A percentile compares a stretch with the other conserved stretches of the same genome.
phyloP scores from a whole-genome alignment of 2,329 filamentous ascomycete genomes.

The Diplodia mutila region DNA sequence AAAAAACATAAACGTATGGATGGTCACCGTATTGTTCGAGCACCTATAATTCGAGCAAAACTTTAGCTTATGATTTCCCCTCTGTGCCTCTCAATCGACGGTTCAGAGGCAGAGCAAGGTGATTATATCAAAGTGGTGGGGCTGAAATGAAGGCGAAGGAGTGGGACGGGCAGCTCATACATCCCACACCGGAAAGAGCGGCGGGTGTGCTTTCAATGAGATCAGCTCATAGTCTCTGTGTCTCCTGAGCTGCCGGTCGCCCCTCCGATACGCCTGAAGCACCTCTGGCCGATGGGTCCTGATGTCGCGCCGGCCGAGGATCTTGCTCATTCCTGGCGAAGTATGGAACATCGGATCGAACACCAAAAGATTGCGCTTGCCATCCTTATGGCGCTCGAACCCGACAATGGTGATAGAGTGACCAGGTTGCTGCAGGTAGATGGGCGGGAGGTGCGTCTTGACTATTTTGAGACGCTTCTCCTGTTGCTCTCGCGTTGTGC shows the following conservation, averaged over 20 bases:
- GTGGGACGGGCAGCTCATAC: conserved; percentile 36
- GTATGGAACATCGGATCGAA: conserved; percentile 87
- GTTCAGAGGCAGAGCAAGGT: neutral
- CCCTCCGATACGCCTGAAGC: conserved; percentile 67
- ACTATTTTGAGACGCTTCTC: conserved; percentile 62
- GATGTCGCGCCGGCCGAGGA: conserved; percentile 55
- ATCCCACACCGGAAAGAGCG: conserved; percentile 46
- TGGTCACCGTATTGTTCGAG: conserved; percentile 43
- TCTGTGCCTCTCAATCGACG: neutral
- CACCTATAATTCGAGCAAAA: conserved; percentile 32
- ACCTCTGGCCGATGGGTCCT: conserved; percentile 62
- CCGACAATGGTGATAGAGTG: conserved; percentile 92
- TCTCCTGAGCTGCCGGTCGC: conserved; percentile 66
- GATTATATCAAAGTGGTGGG: neutral
- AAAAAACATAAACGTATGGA: conserved; percentile 45
- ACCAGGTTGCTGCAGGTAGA: conserved; percentile 89
- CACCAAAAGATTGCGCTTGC: conserved; percentile 72
- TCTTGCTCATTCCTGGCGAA: conserved; percentile 62
- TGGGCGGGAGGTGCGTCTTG: conserved; percentile 73
- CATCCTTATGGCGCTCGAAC: conserved; percentile 70
- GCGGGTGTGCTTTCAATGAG: conserved; percentile 49
- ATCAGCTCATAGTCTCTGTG: conserved; percentile 81
- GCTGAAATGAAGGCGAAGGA: neutral
- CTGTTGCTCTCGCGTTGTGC: neutral
- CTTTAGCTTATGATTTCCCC: conserved; percentile 33